phyloP scores from a whole-genome alignment of 495 filamentous ascomycete species.

The Chaetomium cochliodes region DNA sequence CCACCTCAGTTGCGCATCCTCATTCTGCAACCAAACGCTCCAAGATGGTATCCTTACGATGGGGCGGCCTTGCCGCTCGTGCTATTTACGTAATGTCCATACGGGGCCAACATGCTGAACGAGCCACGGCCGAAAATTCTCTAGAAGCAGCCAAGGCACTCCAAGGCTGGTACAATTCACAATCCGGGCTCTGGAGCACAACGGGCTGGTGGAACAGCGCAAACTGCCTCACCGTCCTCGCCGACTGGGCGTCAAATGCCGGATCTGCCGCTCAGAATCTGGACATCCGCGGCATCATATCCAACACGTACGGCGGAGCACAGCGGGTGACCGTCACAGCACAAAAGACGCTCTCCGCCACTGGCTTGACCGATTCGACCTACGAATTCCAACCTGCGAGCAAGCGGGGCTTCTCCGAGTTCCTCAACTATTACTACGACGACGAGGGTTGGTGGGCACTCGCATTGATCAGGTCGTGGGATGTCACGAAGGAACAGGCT shows the following conservation, averaged over 20 bases:
- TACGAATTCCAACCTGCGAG: slow-evolving; percentile 30
- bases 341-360: slow-evolving; percentile 33
- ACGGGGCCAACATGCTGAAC: slow-evolving; percentile 20
- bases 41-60: slow-evolving; percentile 36
- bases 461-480: slow-evolving; percentile 63
- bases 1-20: not conserved
- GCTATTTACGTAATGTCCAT: slow-evolving; percentile 41
- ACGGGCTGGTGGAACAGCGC: slow-evolving; percentile 76
- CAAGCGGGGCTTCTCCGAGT: slow-evolving; percentile 44
- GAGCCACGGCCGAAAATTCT: slow-evolving; percentile 38
- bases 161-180: slow-evolving; percentile 62
- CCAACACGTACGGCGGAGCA: slow-evolving; percentile 46
- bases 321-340: slow-evolving; percentile 36
- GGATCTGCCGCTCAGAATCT: slow-evolving; percentile 31
- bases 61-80: slow-evolving; percentile 41
- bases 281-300: slow-evolving; percentile 39
- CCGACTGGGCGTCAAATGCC: slow-evolving; percentile 56
- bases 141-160: slow-evolving; percentile 50
- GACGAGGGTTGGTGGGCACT: slow-evolving; percentile 76
- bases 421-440: slow-evolving; percentile 66
- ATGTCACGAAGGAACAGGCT: slow-evolving; percentile 53
- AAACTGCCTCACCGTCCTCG: slow-evolving; percentile 63
- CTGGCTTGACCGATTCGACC: slow-evolving; percentile 36
- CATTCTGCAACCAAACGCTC: not conserved
- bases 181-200: slow-evolving; percentile 63